These are phyloP conservation scores for Stephanodiscus triporus DNA, from an alignment of 108 stramenopile genomes.

Conservation along the genomic window DNA sequence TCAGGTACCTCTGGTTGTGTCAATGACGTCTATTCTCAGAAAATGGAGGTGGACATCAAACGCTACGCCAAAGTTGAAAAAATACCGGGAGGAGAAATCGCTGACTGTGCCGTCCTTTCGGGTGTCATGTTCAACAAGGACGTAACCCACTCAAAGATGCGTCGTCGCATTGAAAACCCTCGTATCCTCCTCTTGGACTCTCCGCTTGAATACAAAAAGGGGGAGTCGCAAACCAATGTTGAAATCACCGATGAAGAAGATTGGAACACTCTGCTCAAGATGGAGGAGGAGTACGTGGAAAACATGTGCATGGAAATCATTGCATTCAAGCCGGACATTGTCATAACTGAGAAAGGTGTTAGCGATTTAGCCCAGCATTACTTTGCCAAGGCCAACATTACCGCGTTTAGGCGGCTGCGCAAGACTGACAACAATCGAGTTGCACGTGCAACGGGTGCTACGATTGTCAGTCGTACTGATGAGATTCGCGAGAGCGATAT, in stretches of 20 bases:
- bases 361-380: constrained; percentile 99
- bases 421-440: constrained; percentile 99
- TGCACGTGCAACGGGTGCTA: constrained; percentile 97
- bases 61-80: constrained; percentile 99
- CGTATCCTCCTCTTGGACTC: constrained; percentile 97
- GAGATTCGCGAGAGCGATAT: constrained; percentile 98
- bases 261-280: constrained; percentile 97
- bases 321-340: constrained; percentile 97
- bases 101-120: constrained; percentile 92
- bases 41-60: constrained; percentile 96
- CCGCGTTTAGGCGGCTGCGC: constrained; percentile 96
- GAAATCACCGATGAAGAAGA: constrained; percentile 99
- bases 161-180: constrained; percentile 97
- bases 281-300: constrained; percentile 99
- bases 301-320: constrained; percentile 99
- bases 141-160: constrained; percentile 98
- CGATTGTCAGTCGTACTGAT: constrained; percentile 97
- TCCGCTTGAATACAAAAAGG: constrained; percentile 99
- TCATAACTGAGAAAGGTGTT: constrained; percentile 99
- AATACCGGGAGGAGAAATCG: constrained; percentile 98
- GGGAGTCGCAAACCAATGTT: constrained; percentile 98
- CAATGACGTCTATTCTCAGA: constrained; percentile 40
- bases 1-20: constrained; percentile 30
- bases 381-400: constrained; percentile 97
- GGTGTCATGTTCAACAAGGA: constrained; percentile 99